These are phyloP conservation scores for Buxus sempervirens DNA, from an alignment of 164 flowering plant species.

Conservation along the genomic window DNA sequence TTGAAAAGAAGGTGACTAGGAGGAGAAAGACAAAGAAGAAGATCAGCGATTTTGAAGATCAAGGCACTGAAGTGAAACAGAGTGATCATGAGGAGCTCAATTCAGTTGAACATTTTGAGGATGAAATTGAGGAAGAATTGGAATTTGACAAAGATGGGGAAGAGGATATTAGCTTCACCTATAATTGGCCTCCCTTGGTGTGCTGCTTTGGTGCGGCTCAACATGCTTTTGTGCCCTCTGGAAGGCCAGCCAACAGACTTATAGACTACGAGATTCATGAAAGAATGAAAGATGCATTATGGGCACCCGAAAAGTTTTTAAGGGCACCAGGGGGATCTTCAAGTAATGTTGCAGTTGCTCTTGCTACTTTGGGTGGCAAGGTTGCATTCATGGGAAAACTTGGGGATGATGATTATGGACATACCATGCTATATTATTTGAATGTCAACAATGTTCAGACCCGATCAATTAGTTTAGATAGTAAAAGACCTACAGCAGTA, in stretches of 20 bases:
- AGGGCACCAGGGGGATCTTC: conserved; percentile 79
- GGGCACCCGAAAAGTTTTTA: conserved; percentile 63
- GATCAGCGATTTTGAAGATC: conserved; percentile 24
- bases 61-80: conserved; percentile 34
- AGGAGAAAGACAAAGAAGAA: conserved; percentile 41
- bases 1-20: conserved; percentile 38
- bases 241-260: conserved; percentile 80
- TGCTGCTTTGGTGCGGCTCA: conserved; percentile 95
- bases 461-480: conserved; percentile 59
- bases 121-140: conserved; percentile 38
- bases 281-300: conserved; percentile 49
- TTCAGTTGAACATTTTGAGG: conserved; percentile 21
- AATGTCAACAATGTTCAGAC: conserved; percentile 74
- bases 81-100: conserved; percentile 35
- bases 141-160: conserved; percentile 40
- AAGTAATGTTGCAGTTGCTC: conserved; percentile 70
- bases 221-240: conserved; percentile 83
- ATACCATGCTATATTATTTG: conserved; percentile 57
- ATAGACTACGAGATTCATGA: conserved; percentile 72
- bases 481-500: conserved; percentile 43
- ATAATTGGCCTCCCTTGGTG: conserved; percentile 91
- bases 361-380: conserved; percentile 75
- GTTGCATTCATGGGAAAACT: conserved; percentile 96
- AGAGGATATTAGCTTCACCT: conserved; percentile 68
- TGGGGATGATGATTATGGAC: conserved; percentile 82